Conservation (phyloP, 306 rosid species). For the Ochetophila trinervis region DNA sequence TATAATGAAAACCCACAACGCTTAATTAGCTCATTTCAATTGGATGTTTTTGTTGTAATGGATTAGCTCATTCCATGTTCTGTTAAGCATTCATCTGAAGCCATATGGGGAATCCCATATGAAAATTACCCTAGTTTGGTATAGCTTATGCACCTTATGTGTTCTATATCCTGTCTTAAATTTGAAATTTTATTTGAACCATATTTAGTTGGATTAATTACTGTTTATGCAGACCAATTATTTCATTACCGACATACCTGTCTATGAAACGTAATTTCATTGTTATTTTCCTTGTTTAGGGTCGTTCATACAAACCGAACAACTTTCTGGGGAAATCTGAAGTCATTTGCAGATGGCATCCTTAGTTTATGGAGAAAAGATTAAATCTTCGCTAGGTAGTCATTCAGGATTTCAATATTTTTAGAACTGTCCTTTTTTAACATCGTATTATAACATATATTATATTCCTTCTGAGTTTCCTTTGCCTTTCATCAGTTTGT, state of each 20-base stretch:
- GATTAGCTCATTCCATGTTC: background rate
- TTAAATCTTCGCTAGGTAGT: constrained; percentile 31
- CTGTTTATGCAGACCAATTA: background rate
- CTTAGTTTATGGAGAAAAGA: constrained; percentile 49
- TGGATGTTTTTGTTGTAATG: background rate
- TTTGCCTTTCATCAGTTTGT: no score
- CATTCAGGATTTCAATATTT: background rate
- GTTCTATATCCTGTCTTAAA: background rate
- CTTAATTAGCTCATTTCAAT: no score
- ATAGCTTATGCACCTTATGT: constrained; percentile 1
- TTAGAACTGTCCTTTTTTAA: no score
- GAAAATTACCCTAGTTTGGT: background rate
- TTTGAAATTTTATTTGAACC: background rate
- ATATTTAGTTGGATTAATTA: background rate
- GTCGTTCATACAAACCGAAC: constrained; percentile 29
- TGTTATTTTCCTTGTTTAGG: constrained; percentile 33
- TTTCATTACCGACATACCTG: background rate
- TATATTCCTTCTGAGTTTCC: no score
- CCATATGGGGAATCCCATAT: background rate
- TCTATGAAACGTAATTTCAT: constrained; percentile 19
- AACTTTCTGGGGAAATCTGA: constrained; percentile 64
- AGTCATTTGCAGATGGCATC: constrained; percentile 60
- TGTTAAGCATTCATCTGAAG: background rate
- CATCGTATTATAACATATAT: no score
- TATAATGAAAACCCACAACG: no score